Conservation (phyloP, 2,329 filamentous ascomycete species). For the Hymenoscyphus fraxineus region DNA sequence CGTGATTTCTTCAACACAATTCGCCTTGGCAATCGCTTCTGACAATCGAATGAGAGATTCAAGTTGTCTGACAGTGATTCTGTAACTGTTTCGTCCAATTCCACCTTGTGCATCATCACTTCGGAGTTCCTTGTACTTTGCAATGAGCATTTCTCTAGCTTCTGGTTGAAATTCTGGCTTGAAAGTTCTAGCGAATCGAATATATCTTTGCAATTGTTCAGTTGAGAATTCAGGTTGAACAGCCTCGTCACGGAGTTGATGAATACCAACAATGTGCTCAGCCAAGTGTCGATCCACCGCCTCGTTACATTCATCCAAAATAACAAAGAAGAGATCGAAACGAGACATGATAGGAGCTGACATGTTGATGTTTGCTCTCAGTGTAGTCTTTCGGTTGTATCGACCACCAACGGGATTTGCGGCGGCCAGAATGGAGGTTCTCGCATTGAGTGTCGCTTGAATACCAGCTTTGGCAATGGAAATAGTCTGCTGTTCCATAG, state of each 20-base stretch:
- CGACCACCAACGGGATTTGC: conserved; percentile 93
- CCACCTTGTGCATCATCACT: conserved; percentile 92
- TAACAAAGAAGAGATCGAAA: conserved; percentile 98
- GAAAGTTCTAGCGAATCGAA: conserved; percentile 93
- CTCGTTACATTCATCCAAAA: conserved; percentile 96
- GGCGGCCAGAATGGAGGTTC: conserved; percentile 91
- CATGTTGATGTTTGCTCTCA: conserved; percentile 97
- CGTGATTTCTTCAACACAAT: conserved; percentile 87
- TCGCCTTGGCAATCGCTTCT: conserved; percentile 97
- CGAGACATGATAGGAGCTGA: conserved; percentile 98
- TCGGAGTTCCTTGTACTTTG: conserved; percentile 92
- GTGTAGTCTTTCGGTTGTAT: conserved; percentile 94
- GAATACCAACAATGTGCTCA: conserved; percentile 89
- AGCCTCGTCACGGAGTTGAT: conserved; percentile 87
- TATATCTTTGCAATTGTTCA: conserved; percentile 94
- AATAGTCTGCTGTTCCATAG: conserved; percentile 99
- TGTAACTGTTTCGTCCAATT: conserved; percentile 90
- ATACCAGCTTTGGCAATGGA: conserved; percentile 98
- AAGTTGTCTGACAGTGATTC: conserved; percentile 93
- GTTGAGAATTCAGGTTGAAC: conserved; percentile 92
- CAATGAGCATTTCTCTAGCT: conserved; percentile 78
- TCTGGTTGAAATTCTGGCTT: conserved; percentile 87
- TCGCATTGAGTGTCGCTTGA: conserved; percentile 92
- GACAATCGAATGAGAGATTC: conserved; percentile 94
- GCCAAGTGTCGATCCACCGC: conserved; percentile 84